Evolutionary conservation across 768 basidiomycete genomes (phyloP).

Genomic region (Rhodotorula kratochvilovae): DNA sequence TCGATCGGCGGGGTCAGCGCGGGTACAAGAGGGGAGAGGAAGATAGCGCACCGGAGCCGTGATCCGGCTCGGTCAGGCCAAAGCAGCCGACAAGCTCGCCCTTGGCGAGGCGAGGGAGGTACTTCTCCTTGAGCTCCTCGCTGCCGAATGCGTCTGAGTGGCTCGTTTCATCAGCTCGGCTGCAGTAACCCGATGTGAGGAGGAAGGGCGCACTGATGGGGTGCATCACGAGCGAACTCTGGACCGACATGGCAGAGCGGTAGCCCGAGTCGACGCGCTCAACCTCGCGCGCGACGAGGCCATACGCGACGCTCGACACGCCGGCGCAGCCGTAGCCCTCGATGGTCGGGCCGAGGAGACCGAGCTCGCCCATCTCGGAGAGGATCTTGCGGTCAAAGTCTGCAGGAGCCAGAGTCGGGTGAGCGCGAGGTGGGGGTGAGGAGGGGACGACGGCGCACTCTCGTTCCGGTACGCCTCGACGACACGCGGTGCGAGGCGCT

Average conservation of each 20-base stretch:
- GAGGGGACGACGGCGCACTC: conserved; percentile 52
- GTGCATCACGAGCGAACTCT: conserved; percentile 95
- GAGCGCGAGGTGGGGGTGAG: neutral
- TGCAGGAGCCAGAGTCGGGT: conserved; percentile 42
- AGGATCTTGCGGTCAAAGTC: conserved; percentile 73
- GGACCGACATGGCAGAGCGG: conserved; percentile 88
- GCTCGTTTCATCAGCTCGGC: rapidly evolving
- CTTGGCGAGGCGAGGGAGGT: conserved; percentile 72
- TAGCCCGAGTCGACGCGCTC: conserved; percentile 96
- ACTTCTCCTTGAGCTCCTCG: conserved; percentile 83
- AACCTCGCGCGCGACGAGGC: conserved; percentile 86
- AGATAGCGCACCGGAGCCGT: conserved; percentile 60
- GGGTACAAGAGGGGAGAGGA: neutral
- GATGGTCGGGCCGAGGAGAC: conserved; percentile 86
- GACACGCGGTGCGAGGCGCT: conserved; percentile 80
- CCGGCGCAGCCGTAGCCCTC: conserved; percentile 91
- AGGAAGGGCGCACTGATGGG: conserved; percentile 48
- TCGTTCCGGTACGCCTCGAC: conserved; percentile 82
- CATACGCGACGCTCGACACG: conserved; percentile 83
- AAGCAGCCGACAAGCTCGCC: conserved; percentile 90
- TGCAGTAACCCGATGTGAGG: rapidly evolving
- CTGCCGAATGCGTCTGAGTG: conserved; percentile 79
- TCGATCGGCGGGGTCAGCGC: neutral
- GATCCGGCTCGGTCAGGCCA: conserved; percentile 91
- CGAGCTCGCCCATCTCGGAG: conserved; percentile 86